Base-by-base conservation (phyloP, 2,329 filamentous ascomycete species). In the Exophiala mesophila region DNA sequence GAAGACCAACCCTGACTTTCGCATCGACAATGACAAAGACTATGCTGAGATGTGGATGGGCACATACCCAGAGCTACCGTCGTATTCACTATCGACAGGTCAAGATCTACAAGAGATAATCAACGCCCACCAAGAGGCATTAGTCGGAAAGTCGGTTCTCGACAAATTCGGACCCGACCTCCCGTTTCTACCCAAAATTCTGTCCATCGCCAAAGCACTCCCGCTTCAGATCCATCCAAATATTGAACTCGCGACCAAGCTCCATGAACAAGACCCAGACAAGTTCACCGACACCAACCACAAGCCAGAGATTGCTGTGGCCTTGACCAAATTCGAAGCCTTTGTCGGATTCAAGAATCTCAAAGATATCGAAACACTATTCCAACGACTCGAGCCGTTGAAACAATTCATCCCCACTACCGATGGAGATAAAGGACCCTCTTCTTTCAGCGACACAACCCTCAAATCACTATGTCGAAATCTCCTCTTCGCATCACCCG, bases 41-140 rank as follows among this genome's bases (percentile, higher is more conserved):
- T 88, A 88, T 57, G 73, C 77, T 1, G 78, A 82, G 64, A 78
- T 83, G 73, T 88, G 83, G 83, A 83, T 88, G 69, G 83, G 82
- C 3, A 86, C 84, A 32, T 87, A 88, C 57, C 82, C 83, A 0
- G 77, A 78, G 28, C 74, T 82, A 18, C 83, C 83, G 0, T 83
- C 80, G 1, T 76, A 77, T 40, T 68, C 84, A 1, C 64, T 83
- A 12, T 66, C 69, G 16, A 82, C 76, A 0, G 79, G 77, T 19
- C 76, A 86, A 58, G 67, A 75, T 19, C 73, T 89, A 1, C 73
- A 78, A 49, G 73, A 83, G 16, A 74, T 84, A 12, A 64, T 88
- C 21, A 72, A 83, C 50, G 66, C 67, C 41, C 70, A 85, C 57
- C 70, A 80, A 24, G 70, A 81, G 15, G 67, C 76, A 44, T 69